Evolutionary conservation across 371 early-diverging fungal species (phyloP), one percentile per base, ranked within the genome.

Genomic region (Umbelopsis sp.): DNA sequence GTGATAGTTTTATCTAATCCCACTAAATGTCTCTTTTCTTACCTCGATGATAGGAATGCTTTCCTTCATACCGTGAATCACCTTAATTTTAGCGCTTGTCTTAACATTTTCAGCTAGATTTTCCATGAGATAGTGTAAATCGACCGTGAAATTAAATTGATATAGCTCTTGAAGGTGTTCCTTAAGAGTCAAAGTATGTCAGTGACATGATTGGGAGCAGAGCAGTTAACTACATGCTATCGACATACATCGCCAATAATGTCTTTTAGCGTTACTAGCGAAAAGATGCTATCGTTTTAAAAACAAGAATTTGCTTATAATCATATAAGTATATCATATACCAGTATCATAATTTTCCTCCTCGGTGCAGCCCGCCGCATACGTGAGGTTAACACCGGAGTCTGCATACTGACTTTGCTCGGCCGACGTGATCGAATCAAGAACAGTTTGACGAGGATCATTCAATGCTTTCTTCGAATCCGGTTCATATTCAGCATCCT

Each of bases 121-220:
- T 1, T 37, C 38, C 73, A 76, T 70, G 0, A 76, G 50, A 29
- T 45, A 76, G 1, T 70, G 69, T 20, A 76, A 46, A 67, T 76
- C 73, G 11, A 76, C 76, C 0, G 69, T 70, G 44, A 73, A 73
- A 57, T 76, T 76, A 44, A 76, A 66, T 29, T 76, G 76, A 10
- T 70, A 67, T 63, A 76, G 69, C 18, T 67, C 48, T 45, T 76
- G 66, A 3, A 76, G 65, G 53, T 71, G 38, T 41, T 71, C 69
- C 74, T 74, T 5, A 29, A 51, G 4, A 14, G 11, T 38, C 16
- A 29, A 29, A 29, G 14, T 5, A 32, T 29, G 18, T 18, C 14
- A 22, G 10, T 18, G 16, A 14, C 1, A 69, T n/a, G 0, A 48
- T 12, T 10, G 12, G 4, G 14, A 11, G 35, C 32, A 22, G 1